phyloP scores from a whole-genome alignment of 164 flowering plant genomes.

The Aristolochia californica region DNA sequence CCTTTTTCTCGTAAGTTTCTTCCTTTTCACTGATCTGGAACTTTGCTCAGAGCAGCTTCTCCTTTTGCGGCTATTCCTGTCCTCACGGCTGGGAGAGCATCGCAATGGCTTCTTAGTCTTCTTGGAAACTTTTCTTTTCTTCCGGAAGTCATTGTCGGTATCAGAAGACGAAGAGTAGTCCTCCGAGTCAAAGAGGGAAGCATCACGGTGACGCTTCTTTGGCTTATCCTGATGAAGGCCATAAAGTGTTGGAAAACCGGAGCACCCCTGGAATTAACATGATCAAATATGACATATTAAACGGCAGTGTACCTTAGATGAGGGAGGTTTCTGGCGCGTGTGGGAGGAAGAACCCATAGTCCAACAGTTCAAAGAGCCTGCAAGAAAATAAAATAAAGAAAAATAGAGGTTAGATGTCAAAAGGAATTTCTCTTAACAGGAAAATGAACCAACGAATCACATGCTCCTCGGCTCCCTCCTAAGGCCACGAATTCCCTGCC shows the following conservation, averaged over 20 bases:
- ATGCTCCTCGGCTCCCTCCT: not conserved
- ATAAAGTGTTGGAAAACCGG: not conserved
- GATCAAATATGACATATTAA: not conserved
- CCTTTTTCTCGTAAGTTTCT: slow-evolving; percentile 29
- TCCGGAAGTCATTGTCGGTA: slow-evolving; percentile 30
- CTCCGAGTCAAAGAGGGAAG: slow-evolving; percentile 28
- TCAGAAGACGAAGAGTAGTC: slow-evolving; percentile 27
- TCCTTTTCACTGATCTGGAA: slow-evolving; percentile 16
- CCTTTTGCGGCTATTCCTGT: slow-evolving; percentile 24
- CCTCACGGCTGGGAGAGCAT: slow-evolving; percentile 26
- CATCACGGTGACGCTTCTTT: slow-evolving; percentile 40
- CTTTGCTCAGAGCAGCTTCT: slow-evolving; percentile 29
- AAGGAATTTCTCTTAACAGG: not conserved
- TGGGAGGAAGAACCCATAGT: not conserved
- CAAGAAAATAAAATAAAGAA: not conserved
- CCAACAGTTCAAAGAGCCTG: not conserved
- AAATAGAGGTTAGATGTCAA: not conserved
- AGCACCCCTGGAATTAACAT: not conserved
- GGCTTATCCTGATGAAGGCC: slow-evolving; percentile 28
- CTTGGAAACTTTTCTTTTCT: slow-evolving; percentile 22
- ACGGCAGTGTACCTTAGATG: not conserved
- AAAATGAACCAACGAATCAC: not conserved
- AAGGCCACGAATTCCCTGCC: not conserved
- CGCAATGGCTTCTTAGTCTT: slow-evolving; percentile 32
- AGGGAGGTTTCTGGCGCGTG: not conserved